A percentile compares a stretch with the other conserved stretches of the same genome.
Conservation (phyloP, 1,139 yeast genomes). For the Hyphopichia pseudoburtonii region DNA sequence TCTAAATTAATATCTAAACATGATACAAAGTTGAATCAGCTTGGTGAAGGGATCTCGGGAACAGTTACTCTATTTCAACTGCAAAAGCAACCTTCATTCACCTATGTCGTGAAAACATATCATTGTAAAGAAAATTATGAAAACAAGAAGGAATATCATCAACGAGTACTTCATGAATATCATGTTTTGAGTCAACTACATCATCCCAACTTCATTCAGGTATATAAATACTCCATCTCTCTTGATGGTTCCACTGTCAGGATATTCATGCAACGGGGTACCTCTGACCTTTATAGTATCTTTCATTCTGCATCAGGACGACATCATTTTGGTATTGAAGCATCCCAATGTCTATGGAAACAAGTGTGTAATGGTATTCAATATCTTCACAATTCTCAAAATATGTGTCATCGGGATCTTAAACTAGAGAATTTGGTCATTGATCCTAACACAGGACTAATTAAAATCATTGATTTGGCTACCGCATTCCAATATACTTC, state of each 20-base stretch:
- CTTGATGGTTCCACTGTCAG: slow-evolving; percentile 18
- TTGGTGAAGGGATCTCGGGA: slow-evolving; percentile 46
- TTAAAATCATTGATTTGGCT: slow-evolving; percentile 44
- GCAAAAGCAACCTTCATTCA: slow-evolving; percentile 11
- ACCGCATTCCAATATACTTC: slow-evolving; percentile 18
- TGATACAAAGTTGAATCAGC: slow-evolving; percentile 5
- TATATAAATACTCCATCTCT: slow-evolving; percentile 22
- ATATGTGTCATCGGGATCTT: slow-evolving; percentile 43
- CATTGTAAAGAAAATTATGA: slow-evolving; percentile 36
- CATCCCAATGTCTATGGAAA: slow-evolving; percentile 29
- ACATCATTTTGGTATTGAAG: slow-evolving; percentile 1
- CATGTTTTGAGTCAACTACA: slow-evolving; percentile 22
- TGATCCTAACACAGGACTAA: slow-evolving; percentile 16
- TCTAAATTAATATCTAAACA: slow-evolving; percentile 3
- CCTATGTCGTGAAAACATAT: slow-evolving; percentile 44
- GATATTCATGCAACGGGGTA: slow-evolving; percentile 36
- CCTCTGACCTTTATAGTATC: slow-evolving; percentile 18
- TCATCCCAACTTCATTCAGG: slow-evolving; percentile 38
- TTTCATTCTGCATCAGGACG: slow-evolving; percentile 6
- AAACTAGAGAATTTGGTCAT: slow-evolving; percentile 41
- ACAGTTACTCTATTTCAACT: slow-evolving; percentile 33
- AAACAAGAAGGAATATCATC: slow-evolving; percentile 32
- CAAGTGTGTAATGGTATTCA: slow-evolving; percentile 32
- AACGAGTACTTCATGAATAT: slow-evolving; percentile 40
- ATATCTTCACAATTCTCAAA: slow-evolving; percentile 28